phyloP scores from a whole-genome alignment of 805 yeast genomes.

The Helenozyma rhizophorensis region DNA sequence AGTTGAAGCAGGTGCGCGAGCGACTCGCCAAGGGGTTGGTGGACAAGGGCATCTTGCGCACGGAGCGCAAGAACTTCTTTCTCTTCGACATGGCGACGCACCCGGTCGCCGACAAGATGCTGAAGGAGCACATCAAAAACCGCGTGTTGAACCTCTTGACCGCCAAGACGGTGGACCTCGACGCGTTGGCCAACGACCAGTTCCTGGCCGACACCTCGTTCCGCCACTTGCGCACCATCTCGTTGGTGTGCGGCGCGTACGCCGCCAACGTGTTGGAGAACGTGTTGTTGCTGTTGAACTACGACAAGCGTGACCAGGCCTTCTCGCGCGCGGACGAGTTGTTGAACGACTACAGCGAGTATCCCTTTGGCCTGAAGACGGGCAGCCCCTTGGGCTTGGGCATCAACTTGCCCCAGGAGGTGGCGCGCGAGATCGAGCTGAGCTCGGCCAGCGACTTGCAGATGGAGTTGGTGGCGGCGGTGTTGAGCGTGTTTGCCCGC shows the following conservation, averaged over 20 bases:
- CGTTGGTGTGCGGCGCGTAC: constrained; percentile 82
- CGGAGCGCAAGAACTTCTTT: constrained; percentile 91
- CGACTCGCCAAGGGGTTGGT: constrained; percentile 94
- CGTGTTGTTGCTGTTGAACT: constrained; percentile 68
- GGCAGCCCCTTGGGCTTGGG: constrained; percentile 68
- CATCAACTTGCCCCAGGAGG: constrained; percentile 59
- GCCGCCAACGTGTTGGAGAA: constrained; percentile 97
- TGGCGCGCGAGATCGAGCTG: constrained; percentile 48
- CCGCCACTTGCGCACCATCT: constrained; percentile 70
- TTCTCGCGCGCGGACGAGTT: constrained; percentile 93
- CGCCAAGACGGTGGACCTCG: constrained; percentile 59
- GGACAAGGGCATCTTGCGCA: constrained; percentile 92
- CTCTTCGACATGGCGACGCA: constrained; percentile 98
- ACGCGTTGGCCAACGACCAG: constrained; percentile 41
- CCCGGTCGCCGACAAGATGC: constrained; percentile 81
- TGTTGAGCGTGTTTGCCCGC: constrained; percentile 80
- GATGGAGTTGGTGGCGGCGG: constrained; percentile 90
- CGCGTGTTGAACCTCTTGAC: constrained; percentile 70
- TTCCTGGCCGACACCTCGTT: constrained; percentile 68
- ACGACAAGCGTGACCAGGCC: constrained; percentile 88
- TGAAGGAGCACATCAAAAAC: constrained; percentile 75
- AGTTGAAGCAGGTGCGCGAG: constrained; percentile 95
- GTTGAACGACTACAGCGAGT: constrained; percentile 74
- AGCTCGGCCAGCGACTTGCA: constrained; percentile 55
- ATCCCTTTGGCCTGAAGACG: constrained; percentile 62